Evolutionary conservation across 352 stramenopile genomes (phyloP), one percentile per base, ranked within the genome.

Genomic region (Phytophthora colocasiae): DNA sequence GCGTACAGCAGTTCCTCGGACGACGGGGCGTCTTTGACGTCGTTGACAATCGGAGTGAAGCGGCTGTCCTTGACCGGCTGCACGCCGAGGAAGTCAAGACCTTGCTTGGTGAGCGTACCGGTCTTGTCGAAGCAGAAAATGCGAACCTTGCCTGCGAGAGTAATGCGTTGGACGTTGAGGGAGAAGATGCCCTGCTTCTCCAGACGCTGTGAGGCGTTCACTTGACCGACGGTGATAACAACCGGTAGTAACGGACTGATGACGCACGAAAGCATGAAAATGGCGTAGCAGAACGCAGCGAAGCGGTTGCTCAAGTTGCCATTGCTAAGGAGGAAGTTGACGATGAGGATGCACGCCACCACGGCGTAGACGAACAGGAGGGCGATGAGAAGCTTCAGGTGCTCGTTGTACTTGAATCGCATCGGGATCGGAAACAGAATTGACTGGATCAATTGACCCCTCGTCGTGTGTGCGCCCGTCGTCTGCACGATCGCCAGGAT

Each of bases 111-210:
- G 46, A 98, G 81, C n/a, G 92, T 98, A 14, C 92, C 92, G 1
- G 92, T 98, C 68, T 98, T 98, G 78, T 98, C 92, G 69, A 98
- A 98, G 70, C 91, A 97, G 43, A 91, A 92, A 6, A 93, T 73
- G 41, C 81, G 86, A 6, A 97, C 89, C 68, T 97, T 98, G 15
- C 92, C 92, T 38, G 82, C 88, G 0, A 98, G 73, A 0, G 91
- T 83, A 56, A 98, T 93, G 34, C 84, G 87, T 57, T 90, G 78
- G 0, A 85, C 73, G 73, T 97, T 92, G 26, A 92, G 78, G 34
- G 83, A 96, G 71, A 90, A 87, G 19, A 98, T 87, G 36, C 80
- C 77, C 40, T 89, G 80, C 36, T 81, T 72, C 49, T 83, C 57
- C 4, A 98, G 78, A 19, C 92, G 87, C 59, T 92, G 81, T 19